A percentile compares a stretch with the other conserved stretches of the same genome.
Evolutionary conservation across 2,329 filamentous ascomycete genomes (phyloP).

Genomic region (Periconia digitata): DNA sequence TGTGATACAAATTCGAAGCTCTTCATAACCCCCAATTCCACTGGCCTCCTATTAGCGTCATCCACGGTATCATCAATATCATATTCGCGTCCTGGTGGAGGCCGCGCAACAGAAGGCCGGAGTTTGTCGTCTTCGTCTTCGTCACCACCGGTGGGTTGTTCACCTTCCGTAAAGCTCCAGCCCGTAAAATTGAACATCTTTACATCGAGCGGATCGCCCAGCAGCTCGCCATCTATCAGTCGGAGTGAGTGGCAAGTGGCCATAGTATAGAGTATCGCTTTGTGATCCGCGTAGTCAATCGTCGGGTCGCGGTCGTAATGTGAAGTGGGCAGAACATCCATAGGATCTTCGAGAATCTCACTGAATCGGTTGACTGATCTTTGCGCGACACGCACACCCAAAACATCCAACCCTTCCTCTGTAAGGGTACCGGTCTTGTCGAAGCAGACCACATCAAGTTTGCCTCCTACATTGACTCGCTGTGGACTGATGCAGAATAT

Average conservation of each 20-base stretch:
- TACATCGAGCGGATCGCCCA: conserved; percentile 91
- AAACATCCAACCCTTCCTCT: conserved; percentile 91
- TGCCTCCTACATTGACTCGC: conserved; percentile 93
- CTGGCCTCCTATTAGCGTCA: conserved; percentile 52
- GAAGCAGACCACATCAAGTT: conserved; percentile 94
- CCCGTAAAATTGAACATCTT: conserved; percentile 99
- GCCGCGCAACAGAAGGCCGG: conserved; percentile 84
- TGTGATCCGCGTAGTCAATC: conserved; percentile 62
- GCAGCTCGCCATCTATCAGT: conserved; percentile 80
- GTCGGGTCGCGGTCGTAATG: conserved; percentile 61
- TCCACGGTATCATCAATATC: conserved; percentile 55
- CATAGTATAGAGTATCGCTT: conserved; percentile 87
- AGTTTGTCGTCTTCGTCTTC: conserved; percentile 79
- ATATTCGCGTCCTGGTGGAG: conserved; percentile 65
- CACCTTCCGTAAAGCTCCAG: conserved; percentile 90
- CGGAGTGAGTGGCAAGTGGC: conserved; percentile 93
- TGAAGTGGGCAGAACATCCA: conserved; percentile 59
- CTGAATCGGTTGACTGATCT: conserved; percentile 67
- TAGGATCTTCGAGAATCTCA: conserved; percentile 70
- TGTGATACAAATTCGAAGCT: conserved; percentile 95
- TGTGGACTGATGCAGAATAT: conserved; percentile 99
- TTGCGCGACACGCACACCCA: conserved; percentile 81
- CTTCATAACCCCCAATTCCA: conserved; percentile 89
- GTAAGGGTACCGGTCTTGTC: conserved; percentile 99
- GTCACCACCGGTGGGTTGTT: conserved; percentile 63